Percentiles rank a stretch among this genome's conserved stretches.
Conservation (phyloP, 179 eudicot genomes). For the Heliamphora pulchella region DNA sequence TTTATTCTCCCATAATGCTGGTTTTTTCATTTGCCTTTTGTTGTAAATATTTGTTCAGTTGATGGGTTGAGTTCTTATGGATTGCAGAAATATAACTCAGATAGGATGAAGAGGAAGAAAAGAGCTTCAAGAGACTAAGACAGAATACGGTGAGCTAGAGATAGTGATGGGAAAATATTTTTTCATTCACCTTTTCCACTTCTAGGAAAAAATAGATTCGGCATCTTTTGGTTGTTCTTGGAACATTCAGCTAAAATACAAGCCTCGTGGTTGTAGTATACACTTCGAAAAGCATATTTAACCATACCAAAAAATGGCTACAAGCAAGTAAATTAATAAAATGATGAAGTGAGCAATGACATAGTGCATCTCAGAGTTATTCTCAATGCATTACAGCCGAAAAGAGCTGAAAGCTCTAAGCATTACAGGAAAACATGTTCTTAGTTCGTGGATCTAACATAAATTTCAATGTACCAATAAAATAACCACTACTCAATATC, state of each 20-base stretch:
- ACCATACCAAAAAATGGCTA: neutral
- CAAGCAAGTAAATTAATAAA: neutral
- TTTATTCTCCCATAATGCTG: neutral
- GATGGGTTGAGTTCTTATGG: neutral
- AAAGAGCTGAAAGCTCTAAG: neutral
- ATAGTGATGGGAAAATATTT: neutral
- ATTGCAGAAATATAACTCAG: neutral
- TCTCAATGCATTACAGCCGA: neutral
- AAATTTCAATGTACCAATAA: neutral
- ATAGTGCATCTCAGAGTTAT: too few species aligned
- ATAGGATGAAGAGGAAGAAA: neutral
- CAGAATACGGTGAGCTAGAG: too few species aligned
- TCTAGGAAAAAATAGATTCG: neutral
- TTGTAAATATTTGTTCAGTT: neutral
- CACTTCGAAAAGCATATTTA: too few species aligned
- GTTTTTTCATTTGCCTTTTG: neutral
- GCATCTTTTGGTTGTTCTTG: neutral
- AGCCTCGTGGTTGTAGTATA: too few species aligned
- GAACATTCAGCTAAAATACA: neutral
- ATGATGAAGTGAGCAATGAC: neutral
- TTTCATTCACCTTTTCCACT: neutral
- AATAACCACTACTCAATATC: neutral
- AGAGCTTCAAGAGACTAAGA: neutral
- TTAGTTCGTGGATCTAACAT: too few species aligned
- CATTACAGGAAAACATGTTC: neutral